Evolutionary conservation across 1,139 yeast genomes (phyloP).

Genomic region (Saccharomycopsis hybrid): DNA sequence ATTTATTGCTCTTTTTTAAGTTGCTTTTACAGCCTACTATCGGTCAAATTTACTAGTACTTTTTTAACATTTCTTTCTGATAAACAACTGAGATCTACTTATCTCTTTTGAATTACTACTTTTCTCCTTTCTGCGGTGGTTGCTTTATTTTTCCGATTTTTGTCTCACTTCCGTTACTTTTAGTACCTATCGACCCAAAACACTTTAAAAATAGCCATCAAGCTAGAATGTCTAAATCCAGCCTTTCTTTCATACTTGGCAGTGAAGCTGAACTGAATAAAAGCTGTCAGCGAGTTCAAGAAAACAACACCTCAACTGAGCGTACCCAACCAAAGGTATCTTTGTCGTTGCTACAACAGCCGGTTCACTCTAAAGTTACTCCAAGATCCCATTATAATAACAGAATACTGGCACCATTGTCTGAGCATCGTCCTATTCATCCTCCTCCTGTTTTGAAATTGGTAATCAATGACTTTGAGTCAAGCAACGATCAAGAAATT

Average conservation of each 20-base stretch:
- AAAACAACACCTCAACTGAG: neutral
- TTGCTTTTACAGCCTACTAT: too few relatives aligned
- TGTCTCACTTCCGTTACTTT: too few relatives aligned
- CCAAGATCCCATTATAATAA: slow-evolving; percentile 22
- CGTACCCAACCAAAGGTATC: slow-evolving; percentile 19
- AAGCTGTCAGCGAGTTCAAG: too few relatives aligned
- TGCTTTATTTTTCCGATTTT: too few relatives aligned
- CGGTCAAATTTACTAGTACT: too few relatives aligned
- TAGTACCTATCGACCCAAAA: slow-evolving; percentile 15
- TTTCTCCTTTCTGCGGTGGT: too few relatives aligned
- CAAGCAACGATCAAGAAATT: neutral
- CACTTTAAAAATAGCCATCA: slow-evolving; percentile 31
- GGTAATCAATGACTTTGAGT: slow-evolving; percentile 18
- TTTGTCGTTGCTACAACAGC: slow-evolving; percentile 26
- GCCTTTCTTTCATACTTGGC: slow-evolving; percentile 15
- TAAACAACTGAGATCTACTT: too few relatives aligned
- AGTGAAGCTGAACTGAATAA: neutral
- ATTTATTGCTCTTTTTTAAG: too few relatives aligned
- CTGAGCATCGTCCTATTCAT: slow-evolving; percentile 29
- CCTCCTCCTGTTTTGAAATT: slow-evolving; percentile 29
- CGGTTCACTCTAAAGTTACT: slow-evolving; percentile 27
- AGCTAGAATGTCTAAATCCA: slow-evolving; percentile 22
- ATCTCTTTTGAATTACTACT: too few relatives aligned
- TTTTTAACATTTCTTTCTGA: too few relatives aligned
- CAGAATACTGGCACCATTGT: slow-evolving; percentile 24